Base-by-base conservation (phyloP, 1,284 basidiomycete species). In the Apiotrichum domesticum region DNA sequence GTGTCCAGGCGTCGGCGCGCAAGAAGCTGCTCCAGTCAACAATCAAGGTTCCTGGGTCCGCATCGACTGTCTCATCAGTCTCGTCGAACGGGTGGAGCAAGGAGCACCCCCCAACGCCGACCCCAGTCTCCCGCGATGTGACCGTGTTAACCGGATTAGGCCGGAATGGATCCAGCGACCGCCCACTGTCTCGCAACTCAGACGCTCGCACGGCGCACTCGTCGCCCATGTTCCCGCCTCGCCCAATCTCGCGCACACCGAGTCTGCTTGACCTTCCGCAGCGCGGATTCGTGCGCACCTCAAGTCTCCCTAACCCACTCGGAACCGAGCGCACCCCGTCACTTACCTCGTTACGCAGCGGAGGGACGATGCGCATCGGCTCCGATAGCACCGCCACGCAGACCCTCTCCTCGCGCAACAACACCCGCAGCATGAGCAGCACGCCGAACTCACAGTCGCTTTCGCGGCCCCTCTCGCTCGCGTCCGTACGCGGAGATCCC, bases 51-150 rank as follows among this genome's bases (percentile, higher is more conserved):
- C 63, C 58, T 3, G 56, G 53, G 5, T 56, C 54, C 0, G 54
- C 56, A 2, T 46, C 50, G 8, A 57, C 61, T 2, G 51, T 29
- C 10, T 62, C 61, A 6, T 52, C 55, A 4, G 29, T 47, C 0
- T 39, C 55, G 2, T 55, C 55, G 1, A 42, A 47, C 6, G 21
- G 43, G 7, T 62, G 61, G 61, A 49, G 52, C 6, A 56, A 55
- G 35, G 57, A 62, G 39, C 55, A 63, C 42, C 63, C 63, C 3
- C 63, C 61, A 1, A 65, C 63, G 3, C 63, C 63, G 6, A 60
- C 58, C 2, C 56, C 63, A 0, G 63, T 58, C 50, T 61, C 56
- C 1, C 58, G 58, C 33, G 61, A 65, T 15, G 51, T 52, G 14
- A 55, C 55, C 3, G 37, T 51, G 10, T 32, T 45, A 5, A 21